Evolutionary conservation across 2,329 filamentous ascomycete genomes (phyloP).

Genomic region (Fusarium abutilonis): DNA sequence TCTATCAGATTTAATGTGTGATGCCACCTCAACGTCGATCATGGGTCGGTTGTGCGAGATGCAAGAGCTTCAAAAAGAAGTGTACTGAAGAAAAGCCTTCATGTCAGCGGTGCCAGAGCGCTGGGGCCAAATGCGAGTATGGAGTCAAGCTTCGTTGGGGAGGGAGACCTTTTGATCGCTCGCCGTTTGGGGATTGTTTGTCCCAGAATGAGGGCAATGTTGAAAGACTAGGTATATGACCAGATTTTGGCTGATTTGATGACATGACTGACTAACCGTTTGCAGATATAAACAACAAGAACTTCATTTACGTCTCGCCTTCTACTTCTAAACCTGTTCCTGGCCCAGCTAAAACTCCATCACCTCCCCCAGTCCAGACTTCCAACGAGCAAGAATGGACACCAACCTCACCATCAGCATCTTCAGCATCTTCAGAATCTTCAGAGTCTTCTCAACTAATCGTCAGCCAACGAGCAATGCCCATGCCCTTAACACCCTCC

Average conservation of each 20-base stretch:
- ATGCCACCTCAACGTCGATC: conserved; percentile 38
- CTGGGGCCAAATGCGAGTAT: conserved; percentile 33
- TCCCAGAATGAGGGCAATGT: conserved; percentile 30
- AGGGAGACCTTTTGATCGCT: conserved; percentile 31
- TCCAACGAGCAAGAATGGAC: not conserved
- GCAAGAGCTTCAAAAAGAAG: conserved; percentile 39
- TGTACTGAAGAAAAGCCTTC: conserved; percentile 31
- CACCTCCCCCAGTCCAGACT: not conserved
- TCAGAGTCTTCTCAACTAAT: conserved; percentile 10
- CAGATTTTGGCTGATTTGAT: no score
- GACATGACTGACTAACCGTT: not conserved
- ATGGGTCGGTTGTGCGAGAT: conserved; percentile 36
- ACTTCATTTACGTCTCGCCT: conserved; percentile 35
- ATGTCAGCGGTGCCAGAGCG: conserved; percentile 30
- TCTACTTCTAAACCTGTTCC: conserved; percentile 14
- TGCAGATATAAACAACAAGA: conserved; percentile 30
- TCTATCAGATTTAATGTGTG: conserved; percentile 1
- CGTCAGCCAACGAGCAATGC: not conserved
- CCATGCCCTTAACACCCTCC: conserved; percentile 3
- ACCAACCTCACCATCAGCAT: not conserved
- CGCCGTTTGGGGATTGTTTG: conserved; percentile 31
- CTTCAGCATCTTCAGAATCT: not conserved
- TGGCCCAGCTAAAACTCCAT: not conserved
- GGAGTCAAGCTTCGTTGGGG: conserved; percentile 34
- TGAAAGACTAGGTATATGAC: conserved; percentile 17